Evolutionary conservation across 73 alveolate species (phyloP), one percentile per base, ranked within the genome.

Genomic region (Urostyla sp.): DNA sequence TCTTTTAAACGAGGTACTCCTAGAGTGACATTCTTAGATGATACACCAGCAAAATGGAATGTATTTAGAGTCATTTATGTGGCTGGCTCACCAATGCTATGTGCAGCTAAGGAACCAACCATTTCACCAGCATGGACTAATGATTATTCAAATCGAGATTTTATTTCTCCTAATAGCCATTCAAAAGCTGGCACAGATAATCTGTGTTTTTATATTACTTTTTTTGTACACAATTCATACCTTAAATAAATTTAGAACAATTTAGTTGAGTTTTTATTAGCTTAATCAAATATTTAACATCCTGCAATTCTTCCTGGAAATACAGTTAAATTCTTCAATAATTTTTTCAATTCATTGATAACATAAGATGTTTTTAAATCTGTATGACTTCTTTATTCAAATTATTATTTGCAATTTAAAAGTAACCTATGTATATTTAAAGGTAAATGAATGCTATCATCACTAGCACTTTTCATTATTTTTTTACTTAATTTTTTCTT

Each of bases 11-110:
- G 88, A 10, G 99, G 99, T 10, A 97, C 99, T 48, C 99, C 99
- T 72, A 97, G 87, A 37, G 99, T 97, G 66, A 97, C 99, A 84
- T 97, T 97, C 84, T 95, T 94, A 30, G 99, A 90, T 35, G 98
- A 92, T n/a, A 97, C 99, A 24, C 99, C 99, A 50, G 99, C 99
- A 84, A 95, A 94, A 87, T 97, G 99, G 95, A 97, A 97, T 51
- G 99, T 97, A 82, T 97, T 97, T 57, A 97, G 83, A 21, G 99
- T 97, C 99, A 97, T 97, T 80, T 97, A 98, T 27, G 99, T 97
- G 0, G 99, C 99, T 10, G 99, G 99, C 90, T 97, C 99, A 18
- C 99, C 99, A 18, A 97, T 85, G 49, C 95, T 74, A 78, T 97
- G 98, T 0, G 99, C 99, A 0, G 99, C 99, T 11, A 97, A 83